Evolutionary conservation across 1,284 basidiomycete species (phyloP), one percentile per base, ranked within the genome.

Genomic region (Calocybe gambosa): DNA sequence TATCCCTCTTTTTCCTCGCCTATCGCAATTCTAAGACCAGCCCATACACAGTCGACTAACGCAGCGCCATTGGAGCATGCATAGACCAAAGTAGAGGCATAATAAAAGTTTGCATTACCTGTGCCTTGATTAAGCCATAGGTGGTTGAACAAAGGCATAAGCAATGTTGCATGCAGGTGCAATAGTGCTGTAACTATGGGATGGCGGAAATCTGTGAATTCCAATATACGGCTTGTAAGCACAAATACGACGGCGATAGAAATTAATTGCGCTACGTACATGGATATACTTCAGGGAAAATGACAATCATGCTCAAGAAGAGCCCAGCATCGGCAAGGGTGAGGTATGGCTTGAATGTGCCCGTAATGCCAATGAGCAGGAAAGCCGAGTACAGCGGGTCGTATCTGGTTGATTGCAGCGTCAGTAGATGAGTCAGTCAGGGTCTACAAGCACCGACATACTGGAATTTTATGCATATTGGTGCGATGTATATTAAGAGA

Each of bases 41-140:
- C 88, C 71, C 85, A 92, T 19, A 89, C 70, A 9, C 80, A 80
- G 58, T 96, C 93, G 4, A 93, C 73, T 28, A 95, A 58, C 3
- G 84, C 84, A n/a, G 85, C 78, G 0, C 89, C 91, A 44, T 92
- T 86, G 6, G 87, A 89, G 55, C 93, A 75, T 0, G 89, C 93
- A 65, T 94, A 94, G 3, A 99, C 94, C 54, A 98, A 73, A 1
- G 92, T 97, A 3, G 88, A 85, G 0, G 95, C 95, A 60, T 97
- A 99, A 70, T 92, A 98, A 68, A 99, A 99, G 63, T 99, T 99
- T 37, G 95, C 93, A 60, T 99, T 99, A 1, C 93, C 95, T 4
- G 93, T 91, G 0, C 93, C 94, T 42, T 93, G 87, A 6, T 75
- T 73, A 3, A 98, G 77, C 95, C 96, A 99, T 3, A 98, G 72